Evolutionary conservation across 352 stramenopile genomes (phyloP).

Genomic region (Phytophthora constricta): DNA sequence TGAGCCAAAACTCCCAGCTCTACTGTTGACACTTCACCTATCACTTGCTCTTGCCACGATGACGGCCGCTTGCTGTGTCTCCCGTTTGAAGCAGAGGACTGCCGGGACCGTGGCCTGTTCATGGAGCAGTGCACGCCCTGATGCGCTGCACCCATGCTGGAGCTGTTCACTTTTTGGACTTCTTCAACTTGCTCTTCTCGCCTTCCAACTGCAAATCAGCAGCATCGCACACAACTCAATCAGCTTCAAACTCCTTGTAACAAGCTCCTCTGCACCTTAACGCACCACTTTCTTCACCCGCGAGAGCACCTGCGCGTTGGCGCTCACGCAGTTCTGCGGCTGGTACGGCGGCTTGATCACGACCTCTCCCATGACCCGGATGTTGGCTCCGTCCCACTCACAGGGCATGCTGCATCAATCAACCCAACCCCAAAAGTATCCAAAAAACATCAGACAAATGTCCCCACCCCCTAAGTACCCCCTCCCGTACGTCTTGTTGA

Average conservation of each 20-base stretch:
- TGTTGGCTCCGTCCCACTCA: slow-evolving; percentile 83
- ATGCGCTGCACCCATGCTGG: slow-evolving; percentile 5
- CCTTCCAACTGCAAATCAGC: slow-evolving; percentile 56
- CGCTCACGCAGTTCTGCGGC: slow-evolving; percentile 77
- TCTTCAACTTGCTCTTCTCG: slow-evolving; percentile 78
- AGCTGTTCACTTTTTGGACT: slow-evolving; percentile 51
- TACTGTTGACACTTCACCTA: slow-evolving; percentile 17
- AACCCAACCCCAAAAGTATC: neutral
- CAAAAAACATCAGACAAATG: slow-evolving; percentile 11
- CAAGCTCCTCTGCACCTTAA: slow-evolving; percentile 5
- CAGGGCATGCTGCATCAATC: slow-evolving; percentile 75
- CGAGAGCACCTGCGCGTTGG: slow-evolving; percentile 74
- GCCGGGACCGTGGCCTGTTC: slow-evolving; percentile 21
- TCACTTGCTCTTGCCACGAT: slow-evolving; percentile 13
- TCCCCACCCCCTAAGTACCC: neutral
- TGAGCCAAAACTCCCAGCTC: slow-evolving; percentile 6
- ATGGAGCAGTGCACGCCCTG: slow-evolving; percentile 21
- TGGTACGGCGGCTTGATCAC: slow-evolving; percentile 88
- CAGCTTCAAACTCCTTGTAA: neutral
- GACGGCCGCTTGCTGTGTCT: slow-evolving; percentile 26
- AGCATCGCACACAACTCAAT: neutral
- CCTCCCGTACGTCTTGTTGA: slow-evolving; percentile 86
- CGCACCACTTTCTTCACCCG: slow-evolving; percentile 89
- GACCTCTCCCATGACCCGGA: slow-evolving; percentile 87
- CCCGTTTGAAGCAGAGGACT: slow-evolving; percentile 35